Evolutionary conservation across 495 filamentous ascomycete genomes (phyloP), one percentile per base, ranked within the genome.

Genomic region (Penicillium paxilli): DNA sequence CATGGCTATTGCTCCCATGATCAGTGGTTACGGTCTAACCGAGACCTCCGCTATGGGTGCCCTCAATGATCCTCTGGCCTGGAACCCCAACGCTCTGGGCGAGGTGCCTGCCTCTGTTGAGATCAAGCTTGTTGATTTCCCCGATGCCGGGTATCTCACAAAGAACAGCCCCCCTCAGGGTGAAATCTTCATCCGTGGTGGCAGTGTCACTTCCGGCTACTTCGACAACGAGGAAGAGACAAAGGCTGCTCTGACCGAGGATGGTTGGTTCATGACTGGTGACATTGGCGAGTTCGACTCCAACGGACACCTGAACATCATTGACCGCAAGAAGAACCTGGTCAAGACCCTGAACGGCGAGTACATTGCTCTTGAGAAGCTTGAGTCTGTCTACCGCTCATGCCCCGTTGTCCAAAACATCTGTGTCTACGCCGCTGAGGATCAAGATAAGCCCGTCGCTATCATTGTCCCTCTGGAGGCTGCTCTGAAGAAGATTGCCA

Each of bases 301-400:
- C 54, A 82, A 87, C 63, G 92, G 92, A 54, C 86, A 96, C 65
- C 75, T 97, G 46, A 83, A 80, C 63, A 88, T 97, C 70, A 96
- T 97, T 63, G 92, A 97, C 72, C 89, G 92, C 63, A 97, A 96
- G 89, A 97, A 97, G 87, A 97, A 97, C 70, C 72, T 97, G 56
- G 88, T 96, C 69, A 97, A 97, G 86, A 98, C 92, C 2, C 79
- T 89, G 51, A 91, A 92, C 66, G 94, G 94, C 64, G 94, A 98
- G 77, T 98, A 98, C 73, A 96, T 98, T 67, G 94, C 94, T 26
- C 82, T 98, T 17, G 94, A 98, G 85, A 98, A 98, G 83, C 89
- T 98, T 47, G 94, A 98, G 76, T 92, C 91, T 4, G 79, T 96
- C 55, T 98, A 98, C 75, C 90, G 94, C 51, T 86, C 92, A 26